Base-by-base conservation (phyloP, 495 filamentous ascomycete species). In the Penicillium coprophilum region DNA sequence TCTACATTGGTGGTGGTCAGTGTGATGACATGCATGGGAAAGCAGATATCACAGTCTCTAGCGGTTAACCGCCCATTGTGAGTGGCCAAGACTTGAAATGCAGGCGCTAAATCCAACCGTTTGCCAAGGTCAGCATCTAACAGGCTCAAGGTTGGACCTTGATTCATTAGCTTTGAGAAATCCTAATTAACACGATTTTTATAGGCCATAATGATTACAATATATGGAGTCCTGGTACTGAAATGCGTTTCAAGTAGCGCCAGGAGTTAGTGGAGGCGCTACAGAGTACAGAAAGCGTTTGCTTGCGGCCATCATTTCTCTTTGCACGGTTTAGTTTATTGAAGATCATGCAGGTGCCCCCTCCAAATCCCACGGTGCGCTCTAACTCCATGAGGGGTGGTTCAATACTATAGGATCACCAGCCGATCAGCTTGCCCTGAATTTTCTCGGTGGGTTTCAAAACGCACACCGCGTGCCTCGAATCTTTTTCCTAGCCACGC, bases 1-100 rank as follows among this genome's bases (percentile, higher is more conserved):
- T 38, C 12, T n/a, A 21, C 7, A 19, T 40, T 47, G 28, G n/a
- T n/a, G 3, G 15, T 21, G n/a, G 48, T 62, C 20, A 53, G 53
- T 48, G 12, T 27, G 43, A n/a, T 27, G 21, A 45, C 28, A 12
- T 45, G 43, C 21, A 45, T 45, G 21, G 43, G 5, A 24, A 12
- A n/a, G 43, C 21, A 27, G 9, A 28, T 45, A 45, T 45, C 43
- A 45, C 43, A 45, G 36, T 23, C 24, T 12, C 11, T 1, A 7
- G 43, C 43, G 43, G 10, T 28, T 45, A 24, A 45, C 4, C 21
- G 9, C 3, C 43, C 3, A 24, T 45, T 13, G 21, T 45, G 6
- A 45, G 43, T 45, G 43, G 43, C 15, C 43, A 45, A 27, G 43
- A 24, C 43, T 12, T 27, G 3, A 17, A 44, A 45, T 45, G 43